Evolutionary conservation across 768 basidiomycete species (phyloP).

Genomic region (Aureoboletus auriporus): DNA sequence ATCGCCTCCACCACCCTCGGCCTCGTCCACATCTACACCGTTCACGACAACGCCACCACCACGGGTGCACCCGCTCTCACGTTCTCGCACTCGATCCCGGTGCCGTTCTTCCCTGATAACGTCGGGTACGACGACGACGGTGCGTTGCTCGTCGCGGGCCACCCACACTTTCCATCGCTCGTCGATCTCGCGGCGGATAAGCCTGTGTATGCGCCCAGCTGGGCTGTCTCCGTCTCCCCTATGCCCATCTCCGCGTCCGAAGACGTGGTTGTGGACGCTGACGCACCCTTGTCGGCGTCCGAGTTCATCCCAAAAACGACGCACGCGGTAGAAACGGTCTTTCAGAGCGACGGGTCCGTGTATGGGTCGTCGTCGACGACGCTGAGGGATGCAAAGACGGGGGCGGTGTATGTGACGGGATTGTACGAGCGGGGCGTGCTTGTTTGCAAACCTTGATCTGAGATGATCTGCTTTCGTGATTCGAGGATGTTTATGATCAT

Average conservation of each 20-base stretch:
- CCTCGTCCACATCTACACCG: slow-evolving; percentile 48
- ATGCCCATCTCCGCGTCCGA: too few relatives aligned
- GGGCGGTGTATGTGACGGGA: slow-evolving; percentile 50
- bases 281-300: slow-evolving; percentile 47
- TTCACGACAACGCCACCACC: slow-evolving; percentile 41
- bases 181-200: slow-evolving; percentile 41
- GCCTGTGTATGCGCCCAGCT: slow-evolving; percentile 47
- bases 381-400: slow-evolving; percentile 46
- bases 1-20: slow-evolving; percentile 51
- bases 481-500: too few relatives aligned
- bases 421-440: slow-evolving; percentile 56
- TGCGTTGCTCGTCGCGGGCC: slow-evolving; percentile 57
- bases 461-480: too few relatives aligned
- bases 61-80: slow-evolving; percentile 39
- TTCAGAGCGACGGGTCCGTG: slow-evolving; percentile 66
- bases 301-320: slow-evolving; percentile 36
- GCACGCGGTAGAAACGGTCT: slow-evolving; percentile 56
- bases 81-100: slow-evolving; percentile 34
- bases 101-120: slow-evolving; percentile 66
- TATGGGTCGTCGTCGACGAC: slow-evolving; percentile 54
- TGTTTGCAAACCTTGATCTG: slow-evolving; percentile 38
- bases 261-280: not conserved
- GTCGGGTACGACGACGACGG: slow-evolving; percentile 47
- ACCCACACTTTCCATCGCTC: slow-evolving; percentile 59
- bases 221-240: slow-evolving; percentile 48